Base-by-base conservation (phyloP, 2,329 filamentous ascomycete genomes). In the Hymenoscyphus infarciens region DNA sequence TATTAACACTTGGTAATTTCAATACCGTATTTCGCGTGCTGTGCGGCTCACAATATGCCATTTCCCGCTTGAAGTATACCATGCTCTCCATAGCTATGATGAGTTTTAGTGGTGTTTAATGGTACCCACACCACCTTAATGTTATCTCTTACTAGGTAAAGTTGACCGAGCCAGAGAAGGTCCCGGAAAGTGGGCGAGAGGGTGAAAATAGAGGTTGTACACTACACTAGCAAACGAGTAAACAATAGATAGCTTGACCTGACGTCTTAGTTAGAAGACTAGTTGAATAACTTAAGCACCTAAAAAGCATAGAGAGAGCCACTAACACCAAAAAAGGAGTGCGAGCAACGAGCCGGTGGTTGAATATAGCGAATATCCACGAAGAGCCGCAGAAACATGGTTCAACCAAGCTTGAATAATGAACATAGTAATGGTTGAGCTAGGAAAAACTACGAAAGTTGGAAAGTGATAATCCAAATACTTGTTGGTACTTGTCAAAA, bases 201-300 rank as follows among this genome's bases (percentile, higher is more conserved):
- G 55, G 31, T 57, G 55, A 29, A 57, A 35, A 15, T 33, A 57
- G 16, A 57, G 52, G 45, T 67, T 66, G 33, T 59, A 59, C 1
- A 45, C n/a, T 2, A n/a, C n/a, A 19, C 16, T 27, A 38, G 13
- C 13, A 22, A 38, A 3, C n/a, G 10, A 49, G 42, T 49, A 49
- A 16, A 22, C 45, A 52, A 52, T 1, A 52, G 10, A 52, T 22
- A 25, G 3, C 19, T 52, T 19, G 19, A 52, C n/a, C 45, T 52
- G 22, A 22, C 10, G 10, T 22, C 22, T 10, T 13, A 22, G 8
- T 52, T 52, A 52, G 45, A 52, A 19, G 25, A 5, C 10, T 38
- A 11, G 13, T 11, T 38, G 35, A 38, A 16, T 15, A 38, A 11
- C 35, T 38, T 15, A 11, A 38, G 10, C 13, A 15, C 35, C 3